Evolutionary conservation across 2,329 filamentous ascomycete genomes (phyloP).

Genomic region (Nigrospora sphaerica): DNA sequence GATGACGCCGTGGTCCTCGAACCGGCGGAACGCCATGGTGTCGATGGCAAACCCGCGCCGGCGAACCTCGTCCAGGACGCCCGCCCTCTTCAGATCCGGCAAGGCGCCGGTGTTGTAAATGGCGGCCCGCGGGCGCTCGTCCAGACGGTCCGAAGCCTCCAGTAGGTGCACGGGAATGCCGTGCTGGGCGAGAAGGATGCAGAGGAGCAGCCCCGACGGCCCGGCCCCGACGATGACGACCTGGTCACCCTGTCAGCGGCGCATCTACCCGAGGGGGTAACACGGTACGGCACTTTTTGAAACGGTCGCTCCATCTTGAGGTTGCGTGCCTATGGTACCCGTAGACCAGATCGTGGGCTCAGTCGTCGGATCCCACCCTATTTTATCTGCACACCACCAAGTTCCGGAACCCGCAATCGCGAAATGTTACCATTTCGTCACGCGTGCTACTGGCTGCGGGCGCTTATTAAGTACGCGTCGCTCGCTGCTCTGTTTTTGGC

Average conservation of each 20-base stretch:
- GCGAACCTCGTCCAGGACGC: conserved; percentile 38
- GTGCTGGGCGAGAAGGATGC: conserved; percentile 43
- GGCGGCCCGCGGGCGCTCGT: conserved; percentile 54
- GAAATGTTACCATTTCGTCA: no score
- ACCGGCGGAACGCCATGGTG: conserved; percentile 31
- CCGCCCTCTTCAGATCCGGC: conserved; percentile 50
- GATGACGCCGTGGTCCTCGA: conserved; percentile 25
- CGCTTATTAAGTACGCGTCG: no score
- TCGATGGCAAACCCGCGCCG: conserved; percentile 28
- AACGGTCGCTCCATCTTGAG: no score
- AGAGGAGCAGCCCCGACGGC: conserved; percentile 41
- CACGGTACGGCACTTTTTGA: not conserved
- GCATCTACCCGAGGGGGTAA: not conserved
- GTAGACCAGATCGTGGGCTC: no score
- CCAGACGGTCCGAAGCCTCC: conserved; percentile 46
- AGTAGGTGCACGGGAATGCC: conserved; percentile 46
- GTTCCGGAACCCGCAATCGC: no score
- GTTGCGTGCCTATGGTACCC: no score
- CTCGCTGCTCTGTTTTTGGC: no score
- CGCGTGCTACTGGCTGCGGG: no score
- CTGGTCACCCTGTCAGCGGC: conserved; percentile 10
- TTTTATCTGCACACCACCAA: no score
- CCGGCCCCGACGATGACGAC: conserved; percentile 42
- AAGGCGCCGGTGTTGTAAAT: conserved; percentile 54
- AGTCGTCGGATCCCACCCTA: no score